Percentiles rank a stretch among this genome's conserved stretches.
Conservation (phyloP, 2,329 filamentous ascomycete species). For the Lithohypha guttulata region DNA sequence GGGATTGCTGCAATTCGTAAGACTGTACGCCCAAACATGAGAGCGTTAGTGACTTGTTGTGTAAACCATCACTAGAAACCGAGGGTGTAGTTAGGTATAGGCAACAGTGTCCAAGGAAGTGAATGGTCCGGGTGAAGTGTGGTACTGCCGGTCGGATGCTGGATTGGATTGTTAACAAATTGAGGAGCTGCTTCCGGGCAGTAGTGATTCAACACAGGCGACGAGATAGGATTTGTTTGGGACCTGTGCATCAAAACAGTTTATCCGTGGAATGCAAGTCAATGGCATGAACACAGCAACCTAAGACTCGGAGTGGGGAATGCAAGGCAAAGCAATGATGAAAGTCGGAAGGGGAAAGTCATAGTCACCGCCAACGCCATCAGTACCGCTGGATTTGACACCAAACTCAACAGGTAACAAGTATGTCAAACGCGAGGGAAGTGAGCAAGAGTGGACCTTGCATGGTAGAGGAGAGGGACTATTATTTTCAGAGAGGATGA, state of each 20-base stretch:
- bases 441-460: conserved; percentile 8
- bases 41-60: not conserved
- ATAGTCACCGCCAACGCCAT: conserved; percentile 10
- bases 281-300: conserved; percentile 5
- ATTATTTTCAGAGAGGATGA: not conserved
- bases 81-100: no score
- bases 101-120: no score
- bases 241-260: conserved; percentile 2
- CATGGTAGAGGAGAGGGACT: conserved; percentile 8
- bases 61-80: no score
- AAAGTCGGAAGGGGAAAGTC: conserved; percentile 6
- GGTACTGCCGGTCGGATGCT: no score
- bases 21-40: not conserved
- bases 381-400: conserved; percentile 6
- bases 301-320: conserved; percentile 7
- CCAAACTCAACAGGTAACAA: conserved; percentile 9
- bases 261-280: conserved; percentile 7
- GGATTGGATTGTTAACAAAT: no score
- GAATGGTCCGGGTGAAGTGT: no score
- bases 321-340: conserved; percentile 14
- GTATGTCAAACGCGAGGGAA: conserved; percentile 10
- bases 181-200: conserved; percentile 28
- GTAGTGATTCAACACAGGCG: conserved; percentile 25
- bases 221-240: conserved; percentile 8
- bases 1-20: not conserved